Conservation (phyloP, 306 rosid genomes). For the Vigna nakashimae region DNA sequence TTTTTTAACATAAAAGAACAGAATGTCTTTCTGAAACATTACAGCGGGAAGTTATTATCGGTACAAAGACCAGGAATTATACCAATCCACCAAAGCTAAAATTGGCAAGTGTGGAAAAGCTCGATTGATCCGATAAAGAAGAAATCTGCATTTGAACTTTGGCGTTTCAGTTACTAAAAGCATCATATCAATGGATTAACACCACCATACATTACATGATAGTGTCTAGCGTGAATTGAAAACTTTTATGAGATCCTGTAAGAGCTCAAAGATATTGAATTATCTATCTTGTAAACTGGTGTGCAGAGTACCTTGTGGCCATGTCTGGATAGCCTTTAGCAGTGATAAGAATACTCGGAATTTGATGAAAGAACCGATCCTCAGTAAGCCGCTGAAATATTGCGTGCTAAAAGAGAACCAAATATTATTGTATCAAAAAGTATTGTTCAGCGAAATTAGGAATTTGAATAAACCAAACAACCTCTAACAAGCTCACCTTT, state of each 20-base stretch:
- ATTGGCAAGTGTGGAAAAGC: constrained; percentile 83
- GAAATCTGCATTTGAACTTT: constrained; percentile 57
- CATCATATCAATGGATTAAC: background rate
- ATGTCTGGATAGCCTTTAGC: constrained; percentile 97
- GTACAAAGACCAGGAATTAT: constrained; percentile 26
- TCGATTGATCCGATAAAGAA: constrained; percentile 78
- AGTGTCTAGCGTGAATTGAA: constrained; percentile 6
- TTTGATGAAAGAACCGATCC: constrained; percentile 76
- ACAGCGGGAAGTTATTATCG: constrained; percentile 11
- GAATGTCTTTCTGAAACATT: background rate
- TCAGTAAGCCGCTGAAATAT: constrained; percentile 83
- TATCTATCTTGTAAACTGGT: constrained; percentile 39
- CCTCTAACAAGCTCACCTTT: constrained; percentile 62
- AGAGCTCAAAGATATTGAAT: background rate
- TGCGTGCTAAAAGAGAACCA: constrained; percentile 72
- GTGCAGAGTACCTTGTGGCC: constrained; percentile 71
- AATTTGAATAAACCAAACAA: constrained; percentile 31
- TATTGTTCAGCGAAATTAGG: background rate
- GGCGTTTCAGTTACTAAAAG: constrained; percentile 22
- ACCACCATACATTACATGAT: background rate
- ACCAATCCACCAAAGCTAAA: constrained; percentile 92
- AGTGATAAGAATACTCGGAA: constrained; percentile 91
- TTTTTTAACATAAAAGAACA: constrained; percentile 1
- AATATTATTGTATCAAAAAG: constrained; percentile 24
- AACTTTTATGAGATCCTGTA: background rate